Evolutionary conservation across 495 filamentous ascomycete species (phyloP).

Genomic region (Entonaema liquescens): DNA sequence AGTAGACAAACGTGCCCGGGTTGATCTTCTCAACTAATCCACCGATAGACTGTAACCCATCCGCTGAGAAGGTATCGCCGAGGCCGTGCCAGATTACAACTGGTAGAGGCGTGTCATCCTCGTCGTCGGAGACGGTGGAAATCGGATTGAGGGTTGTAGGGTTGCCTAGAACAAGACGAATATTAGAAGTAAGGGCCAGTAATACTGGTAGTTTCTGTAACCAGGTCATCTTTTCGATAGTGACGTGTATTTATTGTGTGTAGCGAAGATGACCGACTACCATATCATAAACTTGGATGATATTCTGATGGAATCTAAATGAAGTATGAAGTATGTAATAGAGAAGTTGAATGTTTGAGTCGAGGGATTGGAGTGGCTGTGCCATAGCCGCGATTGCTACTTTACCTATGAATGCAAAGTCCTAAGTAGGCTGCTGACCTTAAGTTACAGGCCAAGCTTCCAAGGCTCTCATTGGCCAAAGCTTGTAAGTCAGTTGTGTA

Average conservation of each 20-base stretch:
- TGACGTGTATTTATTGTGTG: neutral
- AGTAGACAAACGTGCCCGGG: constrained; percentile 85
- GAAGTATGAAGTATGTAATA: constrained; percentile 10
- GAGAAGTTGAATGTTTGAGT: neutral
- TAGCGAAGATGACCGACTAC: neutral
- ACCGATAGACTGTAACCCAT: constrained; percentile 74
- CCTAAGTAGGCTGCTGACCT: constrained; percentile 2
- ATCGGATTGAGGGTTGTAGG: constrained; percentile 21
- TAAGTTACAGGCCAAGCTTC: constrained; percentile 13
- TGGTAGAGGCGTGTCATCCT: constrained; percentile 72
- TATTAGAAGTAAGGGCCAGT: constrained; percentile 14
- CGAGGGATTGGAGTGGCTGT: constrained; percentile 3
- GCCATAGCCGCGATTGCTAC: neutral
- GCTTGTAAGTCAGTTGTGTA: constrained; percentile 13
- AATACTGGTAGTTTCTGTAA: constrained; percentile 26
- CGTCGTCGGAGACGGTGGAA: constrained; percentile 41
- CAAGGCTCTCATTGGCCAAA: constrained; percentile 23
- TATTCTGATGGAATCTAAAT: constrained; percentile 4
- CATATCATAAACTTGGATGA: constrained; percentile 15
- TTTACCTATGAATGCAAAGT: neutral
- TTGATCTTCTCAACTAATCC: constrained; percentile 73
- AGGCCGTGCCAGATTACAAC: constrained; percentile 91
- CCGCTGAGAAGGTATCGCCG: constrained; percentile 75
- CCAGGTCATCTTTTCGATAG: constrained; percentile 21
- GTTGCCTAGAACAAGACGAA: constrained; percentile 29